These are phyloP conservation scores for Ceratobasidium papillatum DNA, from an alignment of 1,284 basidiomycete genomes.

Conservation along the genomic window DNA sequence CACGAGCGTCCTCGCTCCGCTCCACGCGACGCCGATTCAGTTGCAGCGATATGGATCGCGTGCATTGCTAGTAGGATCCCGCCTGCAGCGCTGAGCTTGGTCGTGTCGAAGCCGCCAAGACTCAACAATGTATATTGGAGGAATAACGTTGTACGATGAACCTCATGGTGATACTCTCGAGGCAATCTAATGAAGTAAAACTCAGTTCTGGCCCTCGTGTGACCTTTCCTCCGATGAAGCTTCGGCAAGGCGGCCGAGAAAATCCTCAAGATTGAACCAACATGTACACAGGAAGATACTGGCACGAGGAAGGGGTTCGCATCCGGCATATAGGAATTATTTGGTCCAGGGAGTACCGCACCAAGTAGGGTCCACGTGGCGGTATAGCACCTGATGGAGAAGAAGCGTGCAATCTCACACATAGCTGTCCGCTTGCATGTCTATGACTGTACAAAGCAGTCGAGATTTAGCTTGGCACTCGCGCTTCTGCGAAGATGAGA, in stretches of 20 bases:
- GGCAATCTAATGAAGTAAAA: not conserved
- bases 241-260: not conserved
- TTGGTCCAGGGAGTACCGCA: not conserved
- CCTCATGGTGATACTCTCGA: not conserved
- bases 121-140: not conserved
- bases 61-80: not conserved
- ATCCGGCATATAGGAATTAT: not conserved
- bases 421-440: not conserved
- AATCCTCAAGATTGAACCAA: not conserved
- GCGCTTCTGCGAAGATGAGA: not conserved
- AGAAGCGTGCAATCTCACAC: not conserved
- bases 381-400: not conserved
- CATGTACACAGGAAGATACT: not conserved
- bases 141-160: not conserved
- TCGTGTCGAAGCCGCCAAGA: slow-evolving; percentile 5
- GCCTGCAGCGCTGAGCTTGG: no score
- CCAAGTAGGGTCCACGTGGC: not conserved
- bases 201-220: not conserved
- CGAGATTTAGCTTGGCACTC: not conserved
- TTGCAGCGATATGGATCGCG: not conserved
- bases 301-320: not conserved
- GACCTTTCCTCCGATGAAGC: not conserved
- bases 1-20: not conserved
- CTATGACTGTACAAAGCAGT: not conserved
- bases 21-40: not conserved